Evolutionary conservation across 768 basidiomycete genomes (phyloP).

Genomic region (Paxillus ammoniavirescens): DNA sequence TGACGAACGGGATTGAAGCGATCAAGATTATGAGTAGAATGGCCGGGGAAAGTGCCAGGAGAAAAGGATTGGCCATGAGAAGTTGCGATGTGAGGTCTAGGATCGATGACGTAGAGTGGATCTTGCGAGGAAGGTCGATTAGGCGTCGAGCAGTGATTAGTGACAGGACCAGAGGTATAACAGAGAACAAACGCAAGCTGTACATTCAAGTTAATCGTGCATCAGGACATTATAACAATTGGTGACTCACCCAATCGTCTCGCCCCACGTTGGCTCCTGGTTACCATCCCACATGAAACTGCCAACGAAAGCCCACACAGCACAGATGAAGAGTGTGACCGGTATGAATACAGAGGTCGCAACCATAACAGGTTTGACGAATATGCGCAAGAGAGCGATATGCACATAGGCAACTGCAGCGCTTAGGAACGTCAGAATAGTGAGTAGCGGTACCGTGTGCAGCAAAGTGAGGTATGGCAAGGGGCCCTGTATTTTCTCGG

Average conservation of each 20-base stretch:
- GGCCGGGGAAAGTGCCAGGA: conserved; percentile 71
- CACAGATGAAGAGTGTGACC: conserved; percentile 67
- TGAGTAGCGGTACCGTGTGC: conserved; percentile 75
- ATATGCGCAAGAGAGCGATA: conserved; percentile 73
- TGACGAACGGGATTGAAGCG: conserved; percentile 75
- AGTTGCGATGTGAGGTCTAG: conserved; percentile 64
- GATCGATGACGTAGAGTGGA: conserved; percentile 61
- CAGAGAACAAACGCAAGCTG: conserved; percentile 61
- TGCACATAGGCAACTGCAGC: conserved; percentile 72
- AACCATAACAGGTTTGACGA: conserved; percentile 82
- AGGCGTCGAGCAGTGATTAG: conserved; percentile 71
- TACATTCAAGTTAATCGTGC: conserved; percentile 8
- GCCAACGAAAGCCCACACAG: conserved; percentile 79
- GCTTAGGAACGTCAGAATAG: conserved; percentile 67
- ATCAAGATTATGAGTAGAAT: conserved; percentile 69
- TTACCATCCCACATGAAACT: conserved; percentile 64
- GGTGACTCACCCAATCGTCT: conserved; percentile 67
- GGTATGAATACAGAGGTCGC: conserved; percentile 76
- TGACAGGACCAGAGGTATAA: conserved; percentile 70
- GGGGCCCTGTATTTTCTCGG: conserved; percentile 27
- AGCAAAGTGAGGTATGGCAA: conserved; percentile 68
- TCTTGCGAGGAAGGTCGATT: conserved; percentile 64
- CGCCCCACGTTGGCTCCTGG: conserved; percentile 72
- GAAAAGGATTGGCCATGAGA: conserved; percentile 68
- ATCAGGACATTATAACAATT: conserved; percentile 1